Evolutionary conservation across 331 rosid genomes (phyloP).

Genomic region (Malus hybrid): DNA sequence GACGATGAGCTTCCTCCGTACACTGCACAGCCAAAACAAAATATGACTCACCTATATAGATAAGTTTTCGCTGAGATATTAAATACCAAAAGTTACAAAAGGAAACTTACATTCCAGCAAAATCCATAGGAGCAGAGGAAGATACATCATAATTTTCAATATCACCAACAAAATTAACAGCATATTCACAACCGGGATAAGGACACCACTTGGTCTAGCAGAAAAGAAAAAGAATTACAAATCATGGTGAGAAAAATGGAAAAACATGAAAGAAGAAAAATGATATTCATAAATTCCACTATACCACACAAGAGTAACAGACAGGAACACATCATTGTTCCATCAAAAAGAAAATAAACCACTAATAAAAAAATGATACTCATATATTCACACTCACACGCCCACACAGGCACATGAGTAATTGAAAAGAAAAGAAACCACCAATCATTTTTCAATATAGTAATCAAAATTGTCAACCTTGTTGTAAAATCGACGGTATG

Average conservation of each 20-base stretch:
- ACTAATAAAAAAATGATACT: neutral
- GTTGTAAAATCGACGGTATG: too few relatives aligned
- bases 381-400: neutral
- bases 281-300: neutral
- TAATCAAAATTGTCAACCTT: neutral
- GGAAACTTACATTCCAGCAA: conserved; percentile 72
- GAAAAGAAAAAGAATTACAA: neutral
- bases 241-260: neutral
- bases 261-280: neutral
- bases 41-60: neutral
- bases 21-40: too few relatives aligned
- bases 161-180: conserved; percentile 78
- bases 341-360: neutral
- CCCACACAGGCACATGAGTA: neutral
- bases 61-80: neutral
- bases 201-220: conserved; percentile 88
- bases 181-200: conserved; percentile 80
- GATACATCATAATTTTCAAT: conserved; percentile 79
- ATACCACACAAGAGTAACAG: neutral
- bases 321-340: neutral
- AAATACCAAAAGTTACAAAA: neutral
- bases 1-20: conserved; percentile 21
- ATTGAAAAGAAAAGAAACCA: neutral
- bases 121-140: conserved; percentile 70
- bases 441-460: neutral